These are phyloP conservation scores for Colletotrichum gloeosporioides DNA, from an alignment of 2,329 filamentous ascomycete genomes.

Conservation along the genomic window DNA sequence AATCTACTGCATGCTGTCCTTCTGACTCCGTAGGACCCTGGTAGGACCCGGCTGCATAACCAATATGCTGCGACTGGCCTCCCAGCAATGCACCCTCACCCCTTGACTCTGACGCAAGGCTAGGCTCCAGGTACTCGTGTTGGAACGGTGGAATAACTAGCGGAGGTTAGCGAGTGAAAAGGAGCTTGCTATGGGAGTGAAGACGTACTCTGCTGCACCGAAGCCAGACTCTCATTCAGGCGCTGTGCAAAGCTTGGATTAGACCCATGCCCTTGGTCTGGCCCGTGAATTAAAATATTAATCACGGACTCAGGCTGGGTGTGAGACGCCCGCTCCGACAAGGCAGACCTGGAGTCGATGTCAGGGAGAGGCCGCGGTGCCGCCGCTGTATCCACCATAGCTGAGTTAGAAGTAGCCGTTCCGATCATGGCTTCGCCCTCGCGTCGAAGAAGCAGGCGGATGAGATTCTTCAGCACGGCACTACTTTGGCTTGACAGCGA, in stretches of 20 bases:
- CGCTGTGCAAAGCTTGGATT: background rate
- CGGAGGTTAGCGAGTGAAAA: background rate
- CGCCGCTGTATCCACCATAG: background rate
- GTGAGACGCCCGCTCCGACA: background rate
- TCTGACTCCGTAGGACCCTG: background rate
- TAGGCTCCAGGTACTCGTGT: background rate
- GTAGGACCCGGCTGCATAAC: background rate
- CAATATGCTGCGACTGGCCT: background rate
- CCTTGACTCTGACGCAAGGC: background rate
- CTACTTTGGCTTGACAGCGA: background rate
- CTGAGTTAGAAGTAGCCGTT: background rate
- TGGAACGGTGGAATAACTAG: background rate
- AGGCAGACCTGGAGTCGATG: background rate
- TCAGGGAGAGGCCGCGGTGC: background rate
- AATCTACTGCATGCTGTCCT: background rate
- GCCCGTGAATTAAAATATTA: background rate
- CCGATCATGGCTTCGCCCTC: background rate
- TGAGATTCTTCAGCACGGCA: background rate
- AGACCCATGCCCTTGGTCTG: background rate
- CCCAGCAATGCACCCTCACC: background rate
- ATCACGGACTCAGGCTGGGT: background rate
- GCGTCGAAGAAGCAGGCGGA: background rate
- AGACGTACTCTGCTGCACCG: background rate
- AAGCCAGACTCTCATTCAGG: background rate
- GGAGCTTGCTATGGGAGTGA: rapidly evolving